Evolutionary conservation across 441 rosid species (phyloP), one percentile per base, ranked within the genome.

Genomic region (Bocquillonia castaneifolia): DNA sequence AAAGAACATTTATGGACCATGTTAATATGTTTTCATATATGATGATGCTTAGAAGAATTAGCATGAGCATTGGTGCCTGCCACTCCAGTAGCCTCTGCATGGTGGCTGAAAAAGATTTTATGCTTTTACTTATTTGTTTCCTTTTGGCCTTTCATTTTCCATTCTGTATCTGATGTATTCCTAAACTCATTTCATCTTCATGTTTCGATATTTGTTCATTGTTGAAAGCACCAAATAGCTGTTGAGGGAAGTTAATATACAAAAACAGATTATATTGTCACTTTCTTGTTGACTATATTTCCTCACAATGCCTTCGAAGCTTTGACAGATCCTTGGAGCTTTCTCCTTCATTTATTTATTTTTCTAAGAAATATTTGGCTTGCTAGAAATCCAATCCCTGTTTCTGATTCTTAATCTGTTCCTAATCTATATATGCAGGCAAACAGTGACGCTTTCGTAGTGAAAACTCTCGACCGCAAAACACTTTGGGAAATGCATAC

Each of bases 401-500:
- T 4, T 36, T 36, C 9, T 34, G 18, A 34, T 65, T 18, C 48
- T 58, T 58, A 36, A 39, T 53, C 39, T 52, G 31, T 65, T 56
- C 14, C 51, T 26, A 58, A 14, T 55, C 18, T 40, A 1, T 9
- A 26, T 68, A 26, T 69, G 42, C 88, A 90, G 98, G 97, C 90
- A 52, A 85, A 84, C 61, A 73, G 81, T 37, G 84, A 89, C 65
- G 86, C 90, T 17, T 89, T 89, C 61, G 96, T 93, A 28, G 92
- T 85, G 59, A 86, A 72, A 83, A 93, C 98, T 63, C 86, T 93
- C 34, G 94, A 93, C 74, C 84, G 97, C 25, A 93, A 83, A 78
- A 93, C 89, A 13, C 93, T 91, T 56, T 91, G 97, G 98, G 97
- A 93, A 73, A 93, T 93, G 96, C 98, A 93, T 76, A 91, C 98